These are phyloP conservation scores for Glycine latifolia DNA, from an alignment of 306 rosid species.

Conservation along the genomic window DNA sequence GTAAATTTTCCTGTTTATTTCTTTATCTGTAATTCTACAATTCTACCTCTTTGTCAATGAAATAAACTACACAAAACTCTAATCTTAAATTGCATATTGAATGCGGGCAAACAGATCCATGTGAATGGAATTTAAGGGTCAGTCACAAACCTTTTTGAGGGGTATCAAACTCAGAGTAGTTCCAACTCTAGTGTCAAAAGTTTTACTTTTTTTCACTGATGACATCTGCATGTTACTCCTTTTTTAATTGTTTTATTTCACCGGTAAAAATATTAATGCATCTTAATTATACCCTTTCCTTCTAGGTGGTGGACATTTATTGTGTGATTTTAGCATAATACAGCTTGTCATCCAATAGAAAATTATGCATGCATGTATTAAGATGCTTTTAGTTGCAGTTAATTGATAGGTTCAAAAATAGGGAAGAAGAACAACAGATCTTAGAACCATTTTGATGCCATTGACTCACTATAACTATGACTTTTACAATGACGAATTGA, in stretches of 20 bases:
- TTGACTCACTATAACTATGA: constrained; percentile 10
- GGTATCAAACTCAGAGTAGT: neutral
- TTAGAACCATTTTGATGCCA: constrained; percentile 1
- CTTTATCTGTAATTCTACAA: constrained; percentile 3
- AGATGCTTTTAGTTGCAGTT: constrained; percentile 6
- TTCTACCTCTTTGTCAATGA: constrained; percentile 30
- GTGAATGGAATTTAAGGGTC: constrained; percentile 47
- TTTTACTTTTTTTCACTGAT: constrained; percentile 31
- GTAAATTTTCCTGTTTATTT: constrained; percentile 34
- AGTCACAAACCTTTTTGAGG: constrained; percentile 31
- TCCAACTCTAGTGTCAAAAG: neutral
- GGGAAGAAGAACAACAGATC: neutral
- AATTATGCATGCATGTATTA: constrained; percentile 10
- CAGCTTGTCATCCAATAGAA: neutral
- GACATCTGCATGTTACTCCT: constrained; percentile 8
- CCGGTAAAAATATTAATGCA: neutral
- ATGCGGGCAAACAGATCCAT: constrained; percentile 45
- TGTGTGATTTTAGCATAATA: constrained; percentile 19
- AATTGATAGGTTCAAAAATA: neutral
- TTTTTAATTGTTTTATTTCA: neutral
- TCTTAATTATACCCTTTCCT: constrained; percentile 3
- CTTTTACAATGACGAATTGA: constrained; percentile 19
- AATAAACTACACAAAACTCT: constrained; percentile 1
- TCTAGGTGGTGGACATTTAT: constrained; percentile 5
- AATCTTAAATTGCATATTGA: constrained; percentile 46